These are phyloP conservation scores for Blastobotrys serpentis DNA, from an alignment of 1,139 yeast genomes.

Conservation along the genomic window DNA sequence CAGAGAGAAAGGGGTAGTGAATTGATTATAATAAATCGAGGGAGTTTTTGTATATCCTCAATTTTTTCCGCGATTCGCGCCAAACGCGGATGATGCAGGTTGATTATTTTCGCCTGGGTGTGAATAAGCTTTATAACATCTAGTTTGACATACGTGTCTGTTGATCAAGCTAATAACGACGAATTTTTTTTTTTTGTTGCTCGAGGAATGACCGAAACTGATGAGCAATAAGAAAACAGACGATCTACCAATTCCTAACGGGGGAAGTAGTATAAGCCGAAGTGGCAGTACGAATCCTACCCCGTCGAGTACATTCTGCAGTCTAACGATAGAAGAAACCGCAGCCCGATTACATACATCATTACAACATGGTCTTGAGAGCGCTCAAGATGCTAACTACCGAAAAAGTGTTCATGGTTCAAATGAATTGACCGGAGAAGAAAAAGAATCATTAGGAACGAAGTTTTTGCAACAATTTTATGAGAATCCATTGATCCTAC, in stretches of 20 bases:
- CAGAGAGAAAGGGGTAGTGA: background rate
- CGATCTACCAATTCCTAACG: conserved; percentile 4
- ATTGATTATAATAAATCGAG: too few species aligned
- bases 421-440: conserved; percentile 70
- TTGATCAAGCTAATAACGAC: background rate
- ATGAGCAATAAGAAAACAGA: conserved; percentile 9
- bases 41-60: too few species aligned
- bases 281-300: conserved; percentile 11
- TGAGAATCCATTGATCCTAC: conserved; percentile 83
- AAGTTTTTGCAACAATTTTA: conserved; percentile 78
- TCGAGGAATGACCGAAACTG: conserved; percentile 7
- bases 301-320: conserved; percentile 52
- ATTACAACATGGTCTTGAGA: conserved; percentile 54
- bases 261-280: background rate
- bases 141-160: conserved; percentile 1
- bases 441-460: conserved; percentile 66
- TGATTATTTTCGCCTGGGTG: conserved; percentile 1
- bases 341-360: conserved; percentile 62
- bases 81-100: conserved; percentile 2
- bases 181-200: background rate
- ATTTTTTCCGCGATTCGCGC: background rate
- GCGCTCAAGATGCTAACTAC: conserved; percentile 65
- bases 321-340: conserved; percentile 60
- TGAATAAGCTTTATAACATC: background rate
- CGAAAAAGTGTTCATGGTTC: conserved; percentile 74